Base-by-base conservation (phyloP, 305 asterid species). In the Vinca major region DNA sequence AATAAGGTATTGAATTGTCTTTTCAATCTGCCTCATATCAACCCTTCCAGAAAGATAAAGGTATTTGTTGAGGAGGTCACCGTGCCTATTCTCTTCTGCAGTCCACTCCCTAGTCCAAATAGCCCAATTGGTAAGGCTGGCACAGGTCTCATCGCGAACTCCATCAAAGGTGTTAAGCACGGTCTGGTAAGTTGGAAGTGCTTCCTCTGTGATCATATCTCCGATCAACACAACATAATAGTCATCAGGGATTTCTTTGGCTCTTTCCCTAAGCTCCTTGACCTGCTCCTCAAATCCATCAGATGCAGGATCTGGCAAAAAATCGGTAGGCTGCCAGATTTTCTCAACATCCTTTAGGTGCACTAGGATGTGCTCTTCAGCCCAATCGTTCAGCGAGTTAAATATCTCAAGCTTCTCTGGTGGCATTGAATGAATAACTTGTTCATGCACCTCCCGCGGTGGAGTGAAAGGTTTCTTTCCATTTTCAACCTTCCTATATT, bases 51-150 rank as follows among this genome's bases (percentile, higher is more conserved):
- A 77, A 53, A 89, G 90, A 69, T 84, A 89, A 45, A 89, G 90
- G 66, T 84, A 89, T 63, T 85, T 89, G 77, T 89, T 87, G 70
- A 89, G 91, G 70, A 89, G 94, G 65, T 89, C 96, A 19, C 96
- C 96, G 4, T 89, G 96, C 76, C 94, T 77, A 76, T 87, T 89
- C 79, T 87, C 94, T 73, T 87, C 96, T 57, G 94, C 91, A 26
- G 93, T 87, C 95, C 95, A 88, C 4, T 90, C 95, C 73, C 95
- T 70, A 7, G 92, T 88, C 95, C 95, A 88, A 76, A 86, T 67
- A 49, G 92, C 95, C 95, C 95, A 88, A 63, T 92, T 83, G 72
- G 87, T 79, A 49, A 52, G 88, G 79, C 92, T 86, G 52, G 92
- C 95, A 21, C 95, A 92, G 33, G 33, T 26, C 33, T 26, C 33